Evolutionary conservation across 2,329 filamentous ascomycete species (phyloP), one percentile per base, ranked within the genome.

Genomic region (Pochonia chlamydosporia): DNA sequence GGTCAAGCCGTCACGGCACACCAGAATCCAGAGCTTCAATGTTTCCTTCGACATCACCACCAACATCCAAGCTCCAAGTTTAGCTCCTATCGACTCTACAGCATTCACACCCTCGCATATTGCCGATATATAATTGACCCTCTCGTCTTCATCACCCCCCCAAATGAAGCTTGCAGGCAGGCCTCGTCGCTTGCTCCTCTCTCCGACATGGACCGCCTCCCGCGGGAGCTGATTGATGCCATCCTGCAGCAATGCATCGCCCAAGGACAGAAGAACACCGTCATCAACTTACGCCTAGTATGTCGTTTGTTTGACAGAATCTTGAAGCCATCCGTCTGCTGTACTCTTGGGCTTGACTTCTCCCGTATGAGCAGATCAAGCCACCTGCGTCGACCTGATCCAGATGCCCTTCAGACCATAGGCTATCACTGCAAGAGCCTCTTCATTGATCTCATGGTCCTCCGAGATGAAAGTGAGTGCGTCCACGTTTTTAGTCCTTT

Each of bases 361-460:
- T 71, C 71, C 11, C 68, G 73, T 24, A 66, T 79, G 48, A 68
- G 68, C 54, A 63, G 56, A 50, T 59, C 60, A 43, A 66, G 59
- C 53, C 60, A 53, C 26, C 53, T 57, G 14, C 53, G 52, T 16
- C 67, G 59, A 4, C 69, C 66, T 1, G 59, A 65, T 43, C 49
- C 66, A n/a, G 63, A 67, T 54, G 68, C 67, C 6, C 57, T 78
- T n/a, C 64, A 68, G 52, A 69, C 67, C 3, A 65, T 75, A 43
- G 74, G 71, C 3, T 64, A 67, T 25, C 62, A 73, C n/a, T 75
- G 72, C 63, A 70, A 70, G 53, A 69, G 72, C 25, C 54, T 79
- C 4, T 75, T 72, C 49, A 63, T 78, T 41, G 75, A 79, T 54
- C 60, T 78, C 57, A 76, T 75, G 71, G 66, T 76, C 14, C 59